Percentiles rank a stretch among this genome's conserved stretches.
Evolutionary conservation across 495 filamentous ascomycete species (phyloP).

Genomic region (Hypoxylon intermedium): DNA sequence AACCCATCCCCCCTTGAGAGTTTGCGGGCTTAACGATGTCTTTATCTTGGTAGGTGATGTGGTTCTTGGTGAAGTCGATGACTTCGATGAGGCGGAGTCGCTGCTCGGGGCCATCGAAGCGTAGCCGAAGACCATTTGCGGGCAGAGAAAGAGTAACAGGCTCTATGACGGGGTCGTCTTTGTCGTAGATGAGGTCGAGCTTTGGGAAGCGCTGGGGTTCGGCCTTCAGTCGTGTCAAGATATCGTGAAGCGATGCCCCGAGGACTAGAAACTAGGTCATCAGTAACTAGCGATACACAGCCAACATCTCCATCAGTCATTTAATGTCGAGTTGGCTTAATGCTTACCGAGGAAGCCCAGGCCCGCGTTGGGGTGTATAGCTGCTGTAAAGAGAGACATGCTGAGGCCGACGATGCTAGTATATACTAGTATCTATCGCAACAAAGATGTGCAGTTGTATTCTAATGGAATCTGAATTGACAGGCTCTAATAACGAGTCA

Average conservation of each 20-base stretch:
- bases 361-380: conserved; percentile 76
- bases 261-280: conserved; percentile 63
- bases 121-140: conserved; percentile 83
- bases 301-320: neutral
- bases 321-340: too few relatives aligned
- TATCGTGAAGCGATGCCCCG: conserved; percentile 87
- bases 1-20: conserved; percentile 49
- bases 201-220: conserved; percentile 81
- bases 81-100: conserved; percentile 89
- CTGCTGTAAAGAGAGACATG: conserved; percentile 68
- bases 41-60: conserved; percentile 81
- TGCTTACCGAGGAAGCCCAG: conserved; percentile 78
- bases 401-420: conserved; percentile 1
- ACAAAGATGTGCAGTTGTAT: conserved; percentile 4
- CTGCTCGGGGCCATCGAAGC: conserved; percentile 94
- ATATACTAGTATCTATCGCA: conserved; percentile 3
- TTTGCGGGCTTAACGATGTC: conserved; percentile 75
- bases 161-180: conserved; percentile 69
- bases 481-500: conserved; percentile 7
- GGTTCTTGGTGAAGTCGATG: conserved; percentile 85
- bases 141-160: conserved; percentile 78
- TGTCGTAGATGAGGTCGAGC: conserved; percentile 80
- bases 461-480: too few relatives aligned
- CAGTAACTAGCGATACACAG: neutral
- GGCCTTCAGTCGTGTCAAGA: conserved; percentile 82